Percentiles rank a stretch among this genome's conserved stretches.
phyloP scores from a whole-genome alignment of 257 asterid species.

The Solanum clarkiae region DNA sequence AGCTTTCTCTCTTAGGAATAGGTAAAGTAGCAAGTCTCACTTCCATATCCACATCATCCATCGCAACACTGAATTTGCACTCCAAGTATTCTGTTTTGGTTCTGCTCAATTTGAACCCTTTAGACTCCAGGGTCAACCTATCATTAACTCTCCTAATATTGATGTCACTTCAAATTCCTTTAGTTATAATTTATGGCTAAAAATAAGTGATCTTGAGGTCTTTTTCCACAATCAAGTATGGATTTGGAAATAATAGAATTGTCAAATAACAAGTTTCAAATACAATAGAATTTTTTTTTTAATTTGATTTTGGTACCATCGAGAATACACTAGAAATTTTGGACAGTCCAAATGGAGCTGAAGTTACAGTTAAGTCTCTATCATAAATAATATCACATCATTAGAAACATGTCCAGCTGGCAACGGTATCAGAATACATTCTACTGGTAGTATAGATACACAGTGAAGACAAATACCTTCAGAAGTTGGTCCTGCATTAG shows the following conservation, averaged over 20 bases:
- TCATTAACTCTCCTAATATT: neutral
- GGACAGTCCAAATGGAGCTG: neutral
- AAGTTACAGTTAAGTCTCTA: neutral
- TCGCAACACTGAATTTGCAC: no score
- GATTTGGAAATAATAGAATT: neutral
- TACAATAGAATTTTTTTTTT: neutral
- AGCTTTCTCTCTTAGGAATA: no score
- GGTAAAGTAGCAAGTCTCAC: no score
- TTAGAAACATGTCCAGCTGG: neutral
- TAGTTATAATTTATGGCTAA: neutral
- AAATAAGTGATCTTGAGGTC: neutral
- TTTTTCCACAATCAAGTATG: neutral
- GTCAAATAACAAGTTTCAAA: neutral
- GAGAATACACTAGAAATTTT: neutral
- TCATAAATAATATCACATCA: neutral
- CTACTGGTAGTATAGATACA: neutral
- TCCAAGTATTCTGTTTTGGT: no score
- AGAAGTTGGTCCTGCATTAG: conserved; percentile 15
- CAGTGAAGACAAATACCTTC: conserved; percentile 29
- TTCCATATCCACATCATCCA: no score
- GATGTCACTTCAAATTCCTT: neutral
- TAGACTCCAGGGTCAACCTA: no score
- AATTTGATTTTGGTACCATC: no score
- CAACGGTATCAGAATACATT: neutral
- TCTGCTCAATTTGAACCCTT: no score